Evolutionary conservation across 305 asterid species (phyloP).

Genomic region (Fraxinus angustifolia): DNA sequence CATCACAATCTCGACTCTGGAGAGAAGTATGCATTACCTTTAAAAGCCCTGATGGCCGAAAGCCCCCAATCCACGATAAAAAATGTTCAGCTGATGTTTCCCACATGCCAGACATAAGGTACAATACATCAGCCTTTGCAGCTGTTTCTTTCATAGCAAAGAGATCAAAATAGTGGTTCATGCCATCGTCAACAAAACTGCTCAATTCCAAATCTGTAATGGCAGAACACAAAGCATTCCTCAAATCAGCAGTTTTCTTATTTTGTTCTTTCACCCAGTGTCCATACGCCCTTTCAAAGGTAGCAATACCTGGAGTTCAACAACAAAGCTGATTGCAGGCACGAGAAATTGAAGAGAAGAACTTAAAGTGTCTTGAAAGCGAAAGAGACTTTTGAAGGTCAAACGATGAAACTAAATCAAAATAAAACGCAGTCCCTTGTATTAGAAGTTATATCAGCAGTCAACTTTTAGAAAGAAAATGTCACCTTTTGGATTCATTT

Average conservation of each 20-base stretch:
- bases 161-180: constrained; percentile 68
- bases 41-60: constrained; percentile 84
- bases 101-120: constrained; percentile 84
- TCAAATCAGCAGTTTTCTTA: constrained; percentile 50
- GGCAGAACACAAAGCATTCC: constrained; percentile 57
- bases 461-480: background rate
- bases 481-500: background rate
- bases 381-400: background rate
- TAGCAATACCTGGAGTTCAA: constrained; percentile 46
- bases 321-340: constrained; percentile 18
- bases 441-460: background rate
- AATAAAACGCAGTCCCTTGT: background rate
- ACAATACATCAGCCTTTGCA: constrained; percentile 74
- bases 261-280: constrained; percentile 83
- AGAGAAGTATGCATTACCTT: constrained; percentile 44
- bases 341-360: background rate
- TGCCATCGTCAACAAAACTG: constrained; percentile 50
- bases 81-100: constrained; percentile 81
- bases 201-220: constrained; percentile 54
- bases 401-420: background rate
- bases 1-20: background rate
- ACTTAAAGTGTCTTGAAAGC: background rate
- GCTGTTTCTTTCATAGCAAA: constrained; percentile 75
- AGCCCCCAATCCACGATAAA: constrained; percentile 93
- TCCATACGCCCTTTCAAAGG: constrained; percentile 72